phyloP scores from a whole-genome alignment of 2,329 filamentous ascomycete genomes.

The Tolypocladium tundrense region DNA sequence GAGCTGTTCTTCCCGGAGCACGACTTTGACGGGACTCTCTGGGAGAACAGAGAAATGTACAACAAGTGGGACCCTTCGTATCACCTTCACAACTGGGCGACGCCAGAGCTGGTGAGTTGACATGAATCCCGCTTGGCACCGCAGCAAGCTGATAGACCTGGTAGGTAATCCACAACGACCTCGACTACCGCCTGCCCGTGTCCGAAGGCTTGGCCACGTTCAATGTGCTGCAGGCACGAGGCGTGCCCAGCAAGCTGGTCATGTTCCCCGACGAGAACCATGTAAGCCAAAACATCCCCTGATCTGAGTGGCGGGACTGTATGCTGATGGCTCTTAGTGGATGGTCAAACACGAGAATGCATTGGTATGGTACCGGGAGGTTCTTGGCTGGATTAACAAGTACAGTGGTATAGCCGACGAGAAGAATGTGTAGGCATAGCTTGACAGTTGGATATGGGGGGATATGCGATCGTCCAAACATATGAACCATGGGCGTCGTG shows the following conservation, averaged over 20 bases:
- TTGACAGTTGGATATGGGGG: not conserved
- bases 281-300: conserved; percentile 15
- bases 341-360: conserved; percentile 88
- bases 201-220: conserved; percentile 78
- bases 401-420: conserved; percentile 35
- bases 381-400: conserved; percentile 67
- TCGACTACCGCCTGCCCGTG: conserved; percentile 82
- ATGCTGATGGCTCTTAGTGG: conserved; percentile 38
- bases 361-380: conserved; percentile 79
- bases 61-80: conserved; percentile 60
- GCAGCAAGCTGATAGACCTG: not conserved
- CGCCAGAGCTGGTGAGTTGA: conserved; percentile 63
- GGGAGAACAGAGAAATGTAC: conserved; percentile 53
- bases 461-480: not conserved
- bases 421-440: not conserved
- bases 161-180: conserved; percentile 67
- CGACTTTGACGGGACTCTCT: conserved; percentile 53
- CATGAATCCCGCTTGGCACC: not conserved
- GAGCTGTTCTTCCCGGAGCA: conserved; percentile 63
- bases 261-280: conserved; percentile 70
- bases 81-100: conserved; percentile 62
- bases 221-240: conserved; percentile 69
- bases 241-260: conserved; percentile 67
- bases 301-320: not conserved
- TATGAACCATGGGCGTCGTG: not conserved